Conservation (phyloP, 2,329 filamentous ascomycete species). For the Neofusicoccum ribis region DNA sequence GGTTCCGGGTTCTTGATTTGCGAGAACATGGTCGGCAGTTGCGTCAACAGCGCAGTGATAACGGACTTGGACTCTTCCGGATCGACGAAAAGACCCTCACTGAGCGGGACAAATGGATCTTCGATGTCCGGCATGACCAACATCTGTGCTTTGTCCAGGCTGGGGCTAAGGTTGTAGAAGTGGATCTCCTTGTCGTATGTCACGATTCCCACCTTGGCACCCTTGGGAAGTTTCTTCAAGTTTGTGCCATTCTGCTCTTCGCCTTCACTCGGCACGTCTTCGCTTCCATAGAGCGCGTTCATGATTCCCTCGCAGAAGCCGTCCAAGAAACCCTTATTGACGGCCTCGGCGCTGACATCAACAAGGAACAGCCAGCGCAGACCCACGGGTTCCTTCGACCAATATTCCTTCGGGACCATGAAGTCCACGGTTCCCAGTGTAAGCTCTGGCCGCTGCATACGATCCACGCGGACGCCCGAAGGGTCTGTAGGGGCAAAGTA, state of each 20-base stretch:
- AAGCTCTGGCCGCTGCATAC: conserved; percentile 85
- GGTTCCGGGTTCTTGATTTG: conserved; percentile 88
- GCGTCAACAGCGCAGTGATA: conserved; percentile 82
- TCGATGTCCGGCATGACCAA: conserved; percentile 98
- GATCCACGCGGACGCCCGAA: conserved; percentile 81
- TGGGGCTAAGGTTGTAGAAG: conserved; percentile 89
- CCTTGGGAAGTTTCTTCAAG: conserved; percentile 65
- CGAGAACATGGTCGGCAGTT: conserved; percentile 83
- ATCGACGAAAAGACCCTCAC: conserved; percentile 91
- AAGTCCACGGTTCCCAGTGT: conserved; percentile 93
- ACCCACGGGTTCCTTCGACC: conserved; percentile 89
- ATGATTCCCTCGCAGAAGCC: conserved; percentile 88
- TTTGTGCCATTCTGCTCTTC: conserved; percentile 52
- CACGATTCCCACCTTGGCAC: conserved; percentile 88
- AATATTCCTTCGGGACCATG: conserved; percentile 96
- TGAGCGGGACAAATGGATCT: conserved; percentile 91
- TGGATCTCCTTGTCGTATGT: conserved; percentile 97
- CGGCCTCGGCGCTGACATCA: conserved; percentile 88
- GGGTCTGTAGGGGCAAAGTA: conserved; percentile 93
- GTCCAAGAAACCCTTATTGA: conserved; percentile 86
- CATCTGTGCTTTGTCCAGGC: conserved; percentile 88
- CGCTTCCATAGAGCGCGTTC: conserved; percentile 76
- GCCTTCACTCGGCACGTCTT: conserved; percentile 39
- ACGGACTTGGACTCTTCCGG: conserved; percentile 84
- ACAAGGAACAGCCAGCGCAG: conserved; percentile 88